Percentiles rank a stretch among this genome's conserved stretches.
Evolutionary conservation across 2,329 filamentous ascomycete genomes (phyloP).

Genomic region (Fusarium kyushuense): DNA sequence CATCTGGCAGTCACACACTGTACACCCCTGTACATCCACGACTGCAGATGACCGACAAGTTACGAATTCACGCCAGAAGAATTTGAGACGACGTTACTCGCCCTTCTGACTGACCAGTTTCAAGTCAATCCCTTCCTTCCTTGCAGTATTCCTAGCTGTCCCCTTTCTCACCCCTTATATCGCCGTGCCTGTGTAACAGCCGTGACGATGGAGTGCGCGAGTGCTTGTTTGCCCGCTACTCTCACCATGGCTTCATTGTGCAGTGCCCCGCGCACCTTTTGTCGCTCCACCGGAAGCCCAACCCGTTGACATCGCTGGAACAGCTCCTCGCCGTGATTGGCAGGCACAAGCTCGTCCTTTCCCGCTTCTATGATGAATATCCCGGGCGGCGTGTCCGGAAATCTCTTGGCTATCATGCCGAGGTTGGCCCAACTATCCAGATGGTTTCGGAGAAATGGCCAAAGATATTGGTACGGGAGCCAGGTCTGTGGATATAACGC

Average conservation of each 20-base stretch:
- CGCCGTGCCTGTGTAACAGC: constrained; percentile 39
- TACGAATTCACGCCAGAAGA: constrained; percentile 46
- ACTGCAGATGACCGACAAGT: constrained; percentile 42
- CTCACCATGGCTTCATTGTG: constrained; percentile 68
- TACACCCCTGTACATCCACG: constrained; percentile 35
- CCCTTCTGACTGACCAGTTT: constrained; percentile 26
- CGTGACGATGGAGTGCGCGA: constrained; percentile 46
- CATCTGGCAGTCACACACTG: constrained; percentile 40
- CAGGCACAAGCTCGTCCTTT: constrained; percentile 70
- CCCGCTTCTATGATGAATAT: constrained; percentile 67
- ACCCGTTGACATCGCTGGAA: constrained; percentile 62
- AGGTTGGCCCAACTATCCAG: constrained; percentile 68
- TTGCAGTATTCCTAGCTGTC: constrained; percentile 3
- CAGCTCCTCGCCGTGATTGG: constrained; percentile 61
- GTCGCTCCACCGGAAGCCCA: constrained; percentile 59
- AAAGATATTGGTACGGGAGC: constrained; percentile 81
- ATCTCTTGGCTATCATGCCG: constrained; percentile 54
- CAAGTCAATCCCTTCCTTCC: constrained; percentile 19
- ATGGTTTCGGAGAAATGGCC: constrained; percentile 77
- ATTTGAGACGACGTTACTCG: constrained; percentile 21
- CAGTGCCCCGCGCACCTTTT: constrained; percentile 61
- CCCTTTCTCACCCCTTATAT: constrained; percentile 15
- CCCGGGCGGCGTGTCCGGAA: constrained; percentile 47
- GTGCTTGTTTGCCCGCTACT: constrained; percentile 47
- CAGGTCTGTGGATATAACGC: constrained; percentile 82